phyloP scores from a whole-genome alignment of 192 early-diverging fungal species.

The Paraglomus brasilianum region DNA sequence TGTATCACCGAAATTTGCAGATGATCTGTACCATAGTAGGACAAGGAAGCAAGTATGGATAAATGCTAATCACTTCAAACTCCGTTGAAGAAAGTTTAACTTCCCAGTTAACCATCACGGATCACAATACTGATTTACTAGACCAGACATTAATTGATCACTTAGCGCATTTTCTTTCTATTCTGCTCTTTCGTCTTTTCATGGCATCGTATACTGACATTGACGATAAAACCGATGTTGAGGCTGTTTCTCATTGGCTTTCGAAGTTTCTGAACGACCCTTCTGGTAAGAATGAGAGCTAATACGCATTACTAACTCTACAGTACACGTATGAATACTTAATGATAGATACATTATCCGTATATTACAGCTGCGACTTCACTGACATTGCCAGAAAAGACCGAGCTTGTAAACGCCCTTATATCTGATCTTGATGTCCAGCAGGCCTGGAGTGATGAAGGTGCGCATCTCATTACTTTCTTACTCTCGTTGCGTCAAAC shows the following conservation, averaged over 20 bases:
- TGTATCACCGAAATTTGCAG: no score
- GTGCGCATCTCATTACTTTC: neutral
- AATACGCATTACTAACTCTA: neutral
- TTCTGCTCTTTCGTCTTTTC: neutral
- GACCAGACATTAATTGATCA: no score
- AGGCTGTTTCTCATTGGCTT: neutral
- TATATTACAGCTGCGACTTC: neutral
- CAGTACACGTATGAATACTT: neutral
- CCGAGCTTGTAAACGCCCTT: slow-evolving; percentile 4
- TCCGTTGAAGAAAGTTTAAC: no score
- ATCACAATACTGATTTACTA: no score
- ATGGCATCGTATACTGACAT: slow-evolving; percentile 20
- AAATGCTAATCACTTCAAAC: no score
- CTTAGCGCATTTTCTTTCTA: no score
- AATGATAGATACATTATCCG: neutral
- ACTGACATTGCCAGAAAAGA: neutral
- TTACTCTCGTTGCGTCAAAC: no score
- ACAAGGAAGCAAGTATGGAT: no score
- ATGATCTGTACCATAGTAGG: no score
- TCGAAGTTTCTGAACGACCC: slow-evolving; percentile 1
- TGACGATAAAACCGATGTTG: slow-evolving; percentile 12
- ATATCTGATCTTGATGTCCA: slow-evolving; percentile 24
- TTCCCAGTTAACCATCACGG: no score
- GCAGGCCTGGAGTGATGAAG: slow-evolving; percentile 15
- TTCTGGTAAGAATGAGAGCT: neutral